Base-by-base conservation (phyloP, 2,329 filamentous ascomycete species). In the Zasmidium angulare region DNA sequence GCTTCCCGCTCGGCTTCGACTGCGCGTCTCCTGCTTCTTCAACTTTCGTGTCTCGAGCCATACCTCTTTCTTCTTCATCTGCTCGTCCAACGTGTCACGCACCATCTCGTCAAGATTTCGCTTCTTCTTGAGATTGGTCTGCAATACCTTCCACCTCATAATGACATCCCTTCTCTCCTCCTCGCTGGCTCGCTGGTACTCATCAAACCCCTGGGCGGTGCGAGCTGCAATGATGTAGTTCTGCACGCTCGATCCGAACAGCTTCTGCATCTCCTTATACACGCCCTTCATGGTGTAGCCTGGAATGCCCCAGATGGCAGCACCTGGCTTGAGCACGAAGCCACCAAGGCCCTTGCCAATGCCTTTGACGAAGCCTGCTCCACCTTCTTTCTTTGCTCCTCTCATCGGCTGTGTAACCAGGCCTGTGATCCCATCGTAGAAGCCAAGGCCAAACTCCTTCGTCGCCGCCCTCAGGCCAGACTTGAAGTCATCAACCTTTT, bases 141-240 rank as follows among this genome's bases (percentile, higher is more conserved):
- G 82, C 51, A 84, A 69, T 3, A 78, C 77, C n/a, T 85, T 79
- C 88, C 89, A 96, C 6, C 84, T 80, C 43, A 76, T 74, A 40
- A 93, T 71, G 20, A 93, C 85, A 56, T 88, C 85, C 1, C 79
- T 77, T 43, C 83, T 81, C 73, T 93, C 89, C 60, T 84, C 82
- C 0, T 72, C 70, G 0, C 81, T 83, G 1, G 86, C 78, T 1
- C 71, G 69, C 17, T 78, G 76, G 65, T 86, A 81, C 53, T 93
- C 89, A 47, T 87, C 84, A 61, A 86, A 85, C 1, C 91, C 91
- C 72, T 96, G 89, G 0, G 86, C 81, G 51, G 90, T 89, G 49
- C 91, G 82, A 1, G 90, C 89, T 1, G 89, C 85, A 49, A 91
- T 85, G 64, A 96, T 90, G 71, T 93, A 93, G 65, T 90, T 91